Percentiles rank a stretch among this genome's conserved stretches.
These are phyloP conservation scores for Ophiostoma australiae DNA, from an alignment of 2,329 filamentous ascomycete genomes.

Conservation along the genomic window DNA sequence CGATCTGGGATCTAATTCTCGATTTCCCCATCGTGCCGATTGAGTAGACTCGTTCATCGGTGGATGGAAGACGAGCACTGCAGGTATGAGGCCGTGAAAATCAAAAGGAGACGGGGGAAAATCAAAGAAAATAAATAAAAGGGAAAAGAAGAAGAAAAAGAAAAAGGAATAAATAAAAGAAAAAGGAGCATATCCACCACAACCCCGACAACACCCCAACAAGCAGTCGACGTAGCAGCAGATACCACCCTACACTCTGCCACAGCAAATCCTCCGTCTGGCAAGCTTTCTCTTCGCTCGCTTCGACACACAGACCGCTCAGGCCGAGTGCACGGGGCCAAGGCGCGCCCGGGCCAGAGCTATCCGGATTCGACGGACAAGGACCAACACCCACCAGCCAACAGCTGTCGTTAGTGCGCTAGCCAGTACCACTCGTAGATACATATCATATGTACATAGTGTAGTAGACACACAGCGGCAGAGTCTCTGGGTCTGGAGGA, in stretches of 20 bases:
- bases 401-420: not conserved
- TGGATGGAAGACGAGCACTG: not conserved
- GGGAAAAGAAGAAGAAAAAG: not conserved
- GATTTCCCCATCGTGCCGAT: slow-evolving; percentile 8
- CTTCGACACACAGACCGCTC: slow-evolving; percentile 4
- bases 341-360: not conserved
- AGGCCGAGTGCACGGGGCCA: slow-evolving; percentile 1
- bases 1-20: not conserved
- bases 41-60: not conserved
- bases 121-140: not conserved
- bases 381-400: not conserved
- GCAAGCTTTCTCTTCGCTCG: not conserved
- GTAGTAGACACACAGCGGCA: not conserved
- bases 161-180: not conserved
- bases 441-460: not conserved
- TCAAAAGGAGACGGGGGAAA: not conserved
- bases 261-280: not conserved
- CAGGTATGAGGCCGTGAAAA: not conserved
- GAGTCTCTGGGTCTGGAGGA: not conserved
- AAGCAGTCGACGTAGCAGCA: not conserved
- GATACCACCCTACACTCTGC: not conserved
- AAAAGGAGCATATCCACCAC: not conserved
- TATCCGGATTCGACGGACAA: slow-evolving; percentile 4
- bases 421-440: not conserved
- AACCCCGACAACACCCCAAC: not conserved